Percentiles rank a stretch among this genome's conserved stretches.
phyloP scores from a whole-genome alignment of 78 protist genomes.

The Dictyostelium purpureum region DNA sequence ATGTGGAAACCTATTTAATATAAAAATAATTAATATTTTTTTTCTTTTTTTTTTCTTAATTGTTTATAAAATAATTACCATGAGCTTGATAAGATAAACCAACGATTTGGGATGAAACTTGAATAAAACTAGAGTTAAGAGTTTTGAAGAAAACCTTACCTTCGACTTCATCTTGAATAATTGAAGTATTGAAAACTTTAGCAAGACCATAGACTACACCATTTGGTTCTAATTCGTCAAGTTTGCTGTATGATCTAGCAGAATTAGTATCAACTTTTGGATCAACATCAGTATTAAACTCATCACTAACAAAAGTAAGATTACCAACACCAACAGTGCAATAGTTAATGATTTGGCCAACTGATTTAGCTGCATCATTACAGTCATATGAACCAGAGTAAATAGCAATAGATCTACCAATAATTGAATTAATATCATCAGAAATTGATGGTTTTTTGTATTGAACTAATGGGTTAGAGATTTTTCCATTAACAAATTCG shows the following conservation, averaged over 20 bases:
- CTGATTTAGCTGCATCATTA: not conserved
- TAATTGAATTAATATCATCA: not conserved
- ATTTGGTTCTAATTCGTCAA: not conserved
- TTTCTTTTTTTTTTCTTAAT: too few relatives aligned
- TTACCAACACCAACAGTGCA: conserved; percentile 9
- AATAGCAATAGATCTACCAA: conserved; percentile 9
- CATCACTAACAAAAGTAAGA: not conserved
- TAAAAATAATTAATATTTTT: too few relatives aligned
- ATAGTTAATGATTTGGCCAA: not conserved
- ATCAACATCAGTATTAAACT: not conserved
- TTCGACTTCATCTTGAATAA: not conserved
- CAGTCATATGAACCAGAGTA: not conserved
- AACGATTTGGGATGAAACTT: not conserved
- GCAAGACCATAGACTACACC: not conserved
- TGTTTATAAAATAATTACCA: too few relatives aligned
- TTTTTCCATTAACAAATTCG: not conserved
- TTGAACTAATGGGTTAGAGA: not conserved
- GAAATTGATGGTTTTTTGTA: not conserved
- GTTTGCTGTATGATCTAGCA: not conserved
- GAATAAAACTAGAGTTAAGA: not conserved
- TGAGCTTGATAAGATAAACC: conserved; percentile 3
- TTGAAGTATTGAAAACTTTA: not conserved
- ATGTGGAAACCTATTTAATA: conserved; percentile 25
- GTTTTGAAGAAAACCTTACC: not conserved
- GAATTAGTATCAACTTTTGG: too few relatives aligned